Evolutionary conservation across 192 early-diverging fungal genomes (phyloP).

Genomic region (Entomortierella chlamydospora): DNA sequence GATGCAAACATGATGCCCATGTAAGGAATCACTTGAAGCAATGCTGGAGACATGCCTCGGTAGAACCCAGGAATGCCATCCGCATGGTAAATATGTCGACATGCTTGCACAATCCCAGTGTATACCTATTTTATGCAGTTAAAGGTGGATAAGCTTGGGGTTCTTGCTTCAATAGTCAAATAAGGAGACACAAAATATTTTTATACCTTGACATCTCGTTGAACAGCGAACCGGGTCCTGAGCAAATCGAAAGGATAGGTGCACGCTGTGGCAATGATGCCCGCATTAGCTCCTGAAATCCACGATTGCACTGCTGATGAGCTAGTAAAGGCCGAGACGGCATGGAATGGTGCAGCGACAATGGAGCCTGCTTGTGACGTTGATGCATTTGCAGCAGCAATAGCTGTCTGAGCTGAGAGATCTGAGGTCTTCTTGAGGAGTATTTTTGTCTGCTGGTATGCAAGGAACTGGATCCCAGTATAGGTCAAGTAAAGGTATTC

Average conservation of each 20-base stretch:
- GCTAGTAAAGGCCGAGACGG: conserved; percentile 32
- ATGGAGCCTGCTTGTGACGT: background rate
- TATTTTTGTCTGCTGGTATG: conserved; percentile 71
- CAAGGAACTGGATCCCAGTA: conserved; percentile 87
- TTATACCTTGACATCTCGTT: conserved; percentile 66
- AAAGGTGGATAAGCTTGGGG: background rate
- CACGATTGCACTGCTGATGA: conserved; percentile 65
- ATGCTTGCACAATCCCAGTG: conserved; percentile 70
- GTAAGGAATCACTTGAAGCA: conserved; percentile 93
- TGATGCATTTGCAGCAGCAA: background rate
- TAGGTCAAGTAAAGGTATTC: conserved; percentile 94
- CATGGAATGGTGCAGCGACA: conserved; percentile 8
- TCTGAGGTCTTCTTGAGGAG: conserved; percentile 45
- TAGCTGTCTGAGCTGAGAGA: conserved; percentile 15
- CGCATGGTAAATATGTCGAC: conserved; percentile 70
- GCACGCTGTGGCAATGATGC: conserved; percentile 76
- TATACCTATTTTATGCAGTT: conserved; percentile 64
- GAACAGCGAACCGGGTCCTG: conserved; percentile 92
- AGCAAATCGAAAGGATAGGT: conserved; percentile 97
- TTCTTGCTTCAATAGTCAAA: background rate
- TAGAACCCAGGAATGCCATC: conserved; percentile 92
- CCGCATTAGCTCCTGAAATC: conserved; percentile 81
- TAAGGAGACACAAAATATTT: background rate
- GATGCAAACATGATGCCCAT: conserved; percentile 93
- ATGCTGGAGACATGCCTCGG: conserved; percentile 82